Base-by-base conservation (phyloP, 148 eudicot species). In the Cornus suecica region DNA sequence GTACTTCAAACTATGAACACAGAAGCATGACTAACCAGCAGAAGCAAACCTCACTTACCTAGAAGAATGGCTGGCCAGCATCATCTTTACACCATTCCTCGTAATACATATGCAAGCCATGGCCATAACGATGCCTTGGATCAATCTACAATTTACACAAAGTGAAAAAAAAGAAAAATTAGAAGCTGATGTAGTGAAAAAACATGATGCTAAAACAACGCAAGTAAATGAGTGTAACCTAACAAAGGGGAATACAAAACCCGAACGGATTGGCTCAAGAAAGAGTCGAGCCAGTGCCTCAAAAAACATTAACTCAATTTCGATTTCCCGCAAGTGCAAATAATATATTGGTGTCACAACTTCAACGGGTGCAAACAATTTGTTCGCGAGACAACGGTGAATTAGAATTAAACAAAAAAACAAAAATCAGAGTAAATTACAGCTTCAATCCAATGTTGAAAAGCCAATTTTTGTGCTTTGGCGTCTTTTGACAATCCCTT, bases 71-170 rank as follows among this genome's bases (percentile, higher is more conserved):
- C 73, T 94, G 98, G 25, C 94, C 96, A 66, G 93, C 84, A 72
- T 79, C 88, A 11, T 89, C 82, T 76, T 78, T 81, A 79, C 88
- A 80, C 98, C 98, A 94, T 69, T 82, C 90, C n/a, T 90, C 88
- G 67, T 94, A 92, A 81, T 94, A 94, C 25, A 81, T 23, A 81
- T 92, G 95, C 86, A 94, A 86, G 80, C 74, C 86, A 78, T 94
- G 98, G 23, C 98, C 98, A 82, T 94, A 94, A 32, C 98, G 96
- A 79, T 94, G 98, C 81, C 96, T 86, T 62, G 98, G 97, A 83
- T 94, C 98, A 80, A 94, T 87, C 98, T 94, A 76, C 69, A 82
- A 69, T 76, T 20, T n/a, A 64, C 15, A 73, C 7, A 66, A 4
- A 65, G 37, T 18, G n/a, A n/a, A n/a, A 63, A 69, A 27, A 45